Evolutionary conservation across 1,284 basidiomycete genomes (phyloP), one percentile per base, ranked within the genome.

Genomic region (Microbotryum intermedium): DNA sequence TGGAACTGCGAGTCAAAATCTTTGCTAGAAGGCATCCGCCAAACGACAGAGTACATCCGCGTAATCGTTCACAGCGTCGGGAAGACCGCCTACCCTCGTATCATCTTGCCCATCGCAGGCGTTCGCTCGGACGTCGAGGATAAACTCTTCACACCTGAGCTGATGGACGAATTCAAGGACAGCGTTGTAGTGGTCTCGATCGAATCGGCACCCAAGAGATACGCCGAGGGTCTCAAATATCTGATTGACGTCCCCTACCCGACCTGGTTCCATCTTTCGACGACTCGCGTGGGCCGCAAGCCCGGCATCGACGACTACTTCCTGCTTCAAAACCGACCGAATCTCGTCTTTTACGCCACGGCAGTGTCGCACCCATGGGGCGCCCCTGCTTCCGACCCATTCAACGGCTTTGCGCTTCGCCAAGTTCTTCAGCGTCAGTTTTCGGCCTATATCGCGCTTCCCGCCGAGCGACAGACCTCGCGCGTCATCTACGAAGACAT

Each of bases 371-470:
- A 67, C 51, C 63, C 66, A 9, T 67, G 66, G 66, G 60, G 61
- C 2, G 51, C 58, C 2, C 57, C 66, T 16, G 54, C 60, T 4
- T 60, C 57, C 20, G 66, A 67, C 23, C 63, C 66, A 3, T 67
- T 67, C 61, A 67, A 67, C 50, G 66, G 66, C 47, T 67, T 67
- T 53, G 63, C 66, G 25, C 60, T 67, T 23, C 66, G 66, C 13
- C 54, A 51, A 26, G 56, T 47, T 7, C 56, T 67, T 11, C 57
- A 48, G 42, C 49, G 58, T 46, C 52, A 64, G 44, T 59, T 66
- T 50, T n/a, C 28, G 23, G 23, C 50, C 13, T 65, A 57, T 52
- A 21, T 48, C n/a, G 34, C 44, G 23, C 28, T 25, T 7, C 51
- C 42, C 0, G 44, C 30, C 23, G 55, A 59, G 46, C 20, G 50